Conservation (phyloP, 2,329 filamentous ascomycete species). For the Mollisia scopiformis region DNA sequence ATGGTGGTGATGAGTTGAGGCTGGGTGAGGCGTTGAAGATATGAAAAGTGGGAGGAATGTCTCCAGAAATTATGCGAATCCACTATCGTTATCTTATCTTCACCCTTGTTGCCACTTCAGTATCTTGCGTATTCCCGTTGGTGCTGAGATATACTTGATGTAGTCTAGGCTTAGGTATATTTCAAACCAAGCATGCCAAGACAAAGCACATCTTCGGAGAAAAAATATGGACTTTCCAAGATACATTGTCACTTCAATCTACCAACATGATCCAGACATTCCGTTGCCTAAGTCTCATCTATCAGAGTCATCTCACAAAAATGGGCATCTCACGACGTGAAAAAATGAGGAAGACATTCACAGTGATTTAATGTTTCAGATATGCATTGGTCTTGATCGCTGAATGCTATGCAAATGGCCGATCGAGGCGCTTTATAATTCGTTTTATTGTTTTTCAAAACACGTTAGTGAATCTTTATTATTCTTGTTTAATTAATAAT, state of each 20-base stretch:
- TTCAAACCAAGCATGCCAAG: not conserved
- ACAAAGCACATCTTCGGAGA: not conserved
- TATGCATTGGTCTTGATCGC: no score
- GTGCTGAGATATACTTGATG: not conserved
- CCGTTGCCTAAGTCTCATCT: no score
- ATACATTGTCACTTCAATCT: not conserved
- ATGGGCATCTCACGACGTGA: no score
- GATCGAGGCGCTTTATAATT: no score
- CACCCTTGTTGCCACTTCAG: not conserved
- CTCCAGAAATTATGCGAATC: not conserved
- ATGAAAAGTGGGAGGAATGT: constrained; percentile 6
- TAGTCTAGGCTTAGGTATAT: not conserved
- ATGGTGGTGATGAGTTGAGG: not conserved
- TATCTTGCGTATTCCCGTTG: not conserved
- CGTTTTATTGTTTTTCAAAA: no score
- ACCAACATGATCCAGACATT: no score
- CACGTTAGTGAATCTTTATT: no score
- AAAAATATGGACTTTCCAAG: not conserved
- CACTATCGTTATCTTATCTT: not conserved
- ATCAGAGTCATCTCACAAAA: no score
- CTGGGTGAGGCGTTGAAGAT: not conserved
- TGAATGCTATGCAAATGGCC: no score
- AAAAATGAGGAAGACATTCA: no score
- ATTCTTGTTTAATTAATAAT: no score
- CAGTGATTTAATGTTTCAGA: no score